These are phyloP conservation scores for Lactarius pseudohatsudake DNA, from an alignment of 768 basidiomycete genomes.

Conservation along the genomic window DNA sequence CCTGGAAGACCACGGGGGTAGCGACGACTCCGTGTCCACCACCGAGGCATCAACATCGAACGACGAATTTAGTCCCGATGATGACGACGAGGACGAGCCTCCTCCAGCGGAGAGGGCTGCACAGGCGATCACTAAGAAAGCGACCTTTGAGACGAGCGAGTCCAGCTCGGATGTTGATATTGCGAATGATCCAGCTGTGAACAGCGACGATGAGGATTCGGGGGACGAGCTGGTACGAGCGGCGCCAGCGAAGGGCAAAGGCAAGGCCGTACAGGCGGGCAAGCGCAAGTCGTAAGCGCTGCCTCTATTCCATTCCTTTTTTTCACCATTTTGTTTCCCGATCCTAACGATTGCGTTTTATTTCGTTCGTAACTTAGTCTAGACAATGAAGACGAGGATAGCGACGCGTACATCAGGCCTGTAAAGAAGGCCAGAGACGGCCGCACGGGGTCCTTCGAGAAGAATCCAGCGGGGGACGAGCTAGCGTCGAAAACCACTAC, in stretches of 20 bases:
- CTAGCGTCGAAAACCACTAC: constrained; percentile 13
- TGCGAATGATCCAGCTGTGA: constrained; percentile 28
- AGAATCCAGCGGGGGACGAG: constrained; percentile 32
- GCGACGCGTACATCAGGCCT: constrained; percentile 41
- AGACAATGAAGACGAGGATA: constrained; percentile 15
- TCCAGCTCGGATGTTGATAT: constrained; percentile 35
- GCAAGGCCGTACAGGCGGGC: constrained; percentile 42
- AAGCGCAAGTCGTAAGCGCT: constrained; percentile 69
- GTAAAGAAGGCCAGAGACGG: constrained; percentile 51
- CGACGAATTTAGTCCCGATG: constrained; percentile 25
- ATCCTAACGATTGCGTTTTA: neutral
- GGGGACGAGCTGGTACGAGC: constrained; percentile 37
- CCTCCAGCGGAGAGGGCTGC: too few relatives aligned
- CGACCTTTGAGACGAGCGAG: constrained; percentile 19
- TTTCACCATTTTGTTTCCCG: too few relatives aligned
- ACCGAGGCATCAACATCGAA: constrained; percentile 28
- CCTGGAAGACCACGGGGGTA: too few relatives aligned
- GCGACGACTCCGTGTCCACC: too few relatives aligned
- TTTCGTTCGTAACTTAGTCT: neutral
- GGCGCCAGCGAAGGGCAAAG: constrained; percentile 43
- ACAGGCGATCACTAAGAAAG: constrained; percentile 4
- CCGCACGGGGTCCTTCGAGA: constrained; percentile 52
- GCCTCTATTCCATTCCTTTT: neutral
- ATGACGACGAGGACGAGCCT: neutral
- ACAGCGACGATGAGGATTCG: constrained; percentile 41